Percentiles rank a stretch among this genome's conserved stretches.
Conservation (phyloP, 495 filamentous ascomycete species). For the Aspergillus taichungensis region DNA sequence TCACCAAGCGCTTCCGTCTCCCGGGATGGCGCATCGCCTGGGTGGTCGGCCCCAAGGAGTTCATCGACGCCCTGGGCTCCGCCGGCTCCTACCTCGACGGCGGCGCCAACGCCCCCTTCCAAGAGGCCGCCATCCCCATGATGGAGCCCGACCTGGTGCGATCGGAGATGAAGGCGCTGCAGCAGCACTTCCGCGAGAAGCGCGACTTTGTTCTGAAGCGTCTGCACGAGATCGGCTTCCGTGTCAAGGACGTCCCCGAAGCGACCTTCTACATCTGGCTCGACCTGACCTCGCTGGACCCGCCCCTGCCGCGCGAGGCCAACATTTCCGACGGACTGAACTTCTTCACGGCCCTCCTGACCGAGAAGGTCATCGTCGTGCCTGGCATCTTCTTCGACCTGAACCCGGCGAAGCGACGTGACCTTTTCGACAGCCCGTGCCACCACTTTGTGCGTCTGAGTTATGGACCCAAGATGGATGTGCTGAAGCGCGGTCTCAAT, state of each 20-base stretch:
- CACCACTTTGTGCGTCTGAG: conserved; percentile 91
- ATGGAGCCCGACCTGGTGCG: conserved; percentile 72
- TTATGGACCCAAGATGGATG: conserved; percentile 89
- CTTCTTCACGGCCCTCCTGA: conserved; percentile 89
- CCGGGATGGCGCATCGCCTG: conserved; percentile 96
- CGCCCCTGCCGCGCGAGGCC: conserved; percentile 32
- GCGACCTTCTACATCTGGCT: conserved; percentile 92
- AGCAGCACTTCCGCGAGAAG: conserved; percentile 80
- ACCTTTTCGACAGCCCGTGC: conserved; percentile 90
- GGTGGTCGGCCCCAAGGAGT: conserved; percentile 93
- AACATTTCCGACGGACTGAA: conserved; percentile 86
- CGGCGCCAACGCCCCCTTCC: conserved; percentile 90
- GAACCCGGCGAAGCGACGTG: conserved; percentile 80
- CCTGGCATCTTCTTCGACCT: conserved; percentile 80
- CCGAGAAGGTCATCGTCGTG: conserved; percentile 91
- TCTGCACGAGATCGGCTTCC: conserved; percentile 76
- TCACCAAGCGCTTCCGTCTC: conserved; percentile 94
- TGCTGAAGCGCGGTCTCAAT: conserved; percentile 72
- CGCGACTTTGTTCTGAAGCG: conserved; percentile 79
- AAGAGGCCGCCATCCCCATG: conserved; percentile 88
- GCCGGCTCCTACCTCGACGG: conserved; percentile 95
- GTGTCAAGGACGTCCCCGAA: conserved; percentile 66
- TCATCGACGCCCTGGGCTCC: conserved; percentile 86
- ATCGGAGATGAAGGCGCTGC: conserved; percentile 83
- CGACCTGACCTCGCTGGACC: conserved; percentile 45